Conservation (phyloP, 2,329 filamentous ascomycete genomes). For the Fusarium sublunatum region DNA sequence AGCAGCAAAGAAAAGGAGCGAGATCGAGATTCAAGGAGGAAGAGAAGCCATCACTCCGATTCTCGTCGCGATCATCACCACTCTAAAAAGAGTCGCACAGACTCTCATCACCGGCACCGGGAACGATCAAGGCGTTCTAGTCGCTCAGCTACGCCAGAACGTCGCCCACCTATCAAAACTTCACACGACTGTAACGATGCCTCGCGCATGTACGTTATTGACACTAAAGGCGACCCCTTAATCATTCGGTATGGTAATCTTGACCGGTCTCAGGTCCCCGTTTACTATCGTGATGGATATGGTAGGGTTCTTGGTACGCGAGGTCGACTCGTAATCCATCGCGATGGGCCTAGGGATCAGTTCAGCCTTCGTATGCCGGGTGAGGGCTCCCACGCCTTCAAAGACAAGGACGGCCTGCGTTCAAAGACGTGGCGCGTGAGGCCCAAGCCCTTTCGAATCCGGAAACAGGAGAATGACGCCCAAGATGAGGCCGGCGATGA, state of each 20-base stretch:
- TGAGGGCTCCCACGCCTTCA: conserved; percentile 49
- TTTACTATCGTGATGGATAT: conserved; percentile 74
- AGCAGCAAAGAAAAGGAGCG: conserved; percentile 32
- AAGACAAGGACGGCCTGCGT: conserved; percentile 61
- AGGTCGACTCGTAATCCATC: conserved; percentile 72
- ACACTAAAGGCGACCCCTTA: conserved; percentile 80
- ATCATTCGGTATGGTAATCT: conserved; percentile 80
- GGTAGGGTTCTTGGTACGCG: conserved; percentile 77
- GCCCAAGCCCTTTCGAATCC: conserved; percentile 56
- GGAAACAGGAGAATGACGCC: conserved; percentile 42
- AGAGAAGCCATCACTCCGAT: conserved; percentile 37
- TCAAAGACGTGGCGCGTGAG: conserved; percentile 55
- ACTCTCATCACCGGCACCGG: conserved; percentile 23
- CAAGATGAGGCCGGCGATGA: conserved; percentile 52
- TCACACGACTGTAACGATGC: conserved; percentile 18
- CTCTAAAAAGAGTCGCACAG: conserved; percentile 33
- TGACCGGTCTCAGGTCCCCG: conserved; percentile 77
- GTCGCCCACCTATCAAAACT: conserved; percentile 10
- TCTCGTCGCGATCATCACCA: conserved; percentile 29
- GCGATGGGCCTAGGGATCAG: conserved; percentile 67
- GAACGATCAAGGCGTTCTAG: conserved; percentile 16
- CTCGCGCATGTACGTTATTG: conserved; percentile 66
- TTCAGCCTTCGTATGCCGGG: conserved; percentile 62
- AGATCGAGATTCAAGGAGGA: conserved; percentile 35
- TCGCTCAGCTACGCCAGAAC: conserved; percentile 17